Percentiles rank a stretch among this genome's conserved stretches.
These are phyloP conservation scores for Cyberlindnera mrakii DNA, from an alignment of 805 yeast genomes.

Conservation along the genomic window DNA sequence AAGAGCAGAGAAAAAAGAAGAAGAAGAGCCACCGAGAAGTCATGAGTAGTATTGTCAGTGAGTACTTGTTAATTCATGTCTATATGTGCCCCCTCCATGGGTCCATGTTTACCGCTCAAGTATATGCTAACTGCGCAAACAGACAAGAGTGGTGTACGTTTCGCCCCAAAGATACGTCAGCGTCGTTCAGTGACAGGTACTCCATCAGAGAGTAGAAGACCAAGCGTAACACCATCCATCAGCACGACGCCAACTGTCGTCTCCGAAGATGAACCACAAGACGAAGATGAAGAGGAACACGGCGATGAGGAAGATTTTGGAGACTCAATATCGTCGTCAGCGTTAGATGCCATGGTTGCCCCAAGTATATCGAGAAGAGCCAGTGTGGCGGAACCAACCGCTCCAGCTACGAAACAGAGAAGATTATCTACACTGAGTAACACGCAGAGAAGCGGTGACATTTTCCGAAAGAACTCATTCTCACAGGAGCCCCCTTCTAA, in stretches of 20 bases:
- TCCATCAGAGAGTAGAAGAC: constrained; percentile 20
- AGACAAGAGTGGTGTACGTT: constrained; percentile 53
- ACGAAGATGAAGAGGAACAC: constrained; percentile 9
- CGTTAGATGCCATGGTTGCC: not conserved
- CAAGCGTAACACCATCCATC: constrained; percentile 15
- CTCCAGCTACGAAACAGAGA: constrained; percentile 26
- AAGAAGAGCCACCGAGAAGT: not conserved
- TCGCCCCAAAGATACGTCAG: constrained; percentile 51
- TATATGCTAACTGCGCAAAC: constrained; percentile 1
- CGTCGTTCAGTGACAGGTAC: constrained; percentile 31
- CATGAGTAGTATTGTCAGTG: constrained; percentile 44
- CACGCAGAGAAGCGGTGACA: constrained; percentile 25
- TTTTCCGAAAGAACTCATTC: constrained; percentile 25
- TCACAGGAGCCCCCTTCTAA: constrained; percentile 4
- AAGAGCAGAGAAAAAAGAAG: no score
- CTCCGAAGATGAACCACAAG: constrained; percentile 12
- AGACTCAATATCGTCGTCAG: not conserved
- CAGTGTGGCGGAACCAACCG: constrained; percentile 9
- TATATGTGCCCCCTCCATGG: no score
- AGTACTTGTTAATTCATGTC: constrained; percentile 6
- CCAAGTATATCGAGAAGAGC: constrained; percentile 11
- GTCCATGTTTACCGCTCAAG: no score
- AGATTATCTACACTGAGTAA: constrained; percentile 34
- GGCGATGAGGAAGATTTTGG: constrained; percentile 1
- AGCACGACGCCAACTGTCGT: not conserved